Base-by-base conservation (phyloP, 352 stramenopile genomes). In the Globisporangium paroecandrum region DNA sequence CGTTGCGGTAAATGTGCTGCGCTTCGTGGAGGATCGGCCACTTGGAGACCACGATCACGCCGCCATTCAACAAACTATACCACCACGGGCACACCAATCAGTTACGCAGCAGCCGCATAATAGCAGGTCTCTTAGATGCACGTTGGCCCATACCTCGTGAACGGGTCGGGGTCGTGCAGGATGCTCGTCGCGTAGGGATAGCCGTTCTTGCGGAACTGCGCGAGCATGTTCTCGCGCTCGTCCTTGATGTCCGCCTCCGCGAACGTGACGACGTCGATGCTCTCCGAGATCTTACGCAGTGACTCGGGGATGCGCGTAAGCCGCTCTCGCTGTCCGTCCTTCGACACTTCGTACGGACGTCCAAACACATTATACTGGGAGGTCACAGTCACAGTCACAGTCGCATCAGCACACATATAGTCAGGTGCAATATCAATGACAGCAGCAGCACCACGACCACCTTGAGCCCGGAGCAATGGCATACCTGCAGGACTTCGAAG, bases 291-390 rank as follows among this genome's bases (percentile, higher is more conserved):
- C 2, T 58, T 66, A 38, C 56, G 34, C 47, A 94, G 65, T 27
- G 87, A 84, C 55, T 65, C 74, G 1, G 87, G 85, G 12, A 95
- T 80, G 54, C 78, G 85, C 41, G 73, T 63, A 46, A 95, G 67
- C 10, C 87, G 83, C 69, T 89, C 84, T 18, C 57, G 66, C 57
- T 95, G 87, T 8, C 85, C 87, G 69, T 95, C 87, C 1, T 77
- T 72, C 9, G 85, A 93, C 22, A 95, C 80, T 69, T 89, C 73
- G 49, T 77, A 78, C 24, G 87, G 85, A 4, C 87, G 76, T 3
- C 83, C 85, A 69, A 95, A 95, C 5, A 93, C 68, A 67, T 95
- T 95, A 77, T 95, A 95, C 78, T 95, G 58, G n/a, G 61, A 18
- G 18, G 64, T 32, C 12, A 66, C 10, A 34, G 25, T 32, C 12